Percentiles rank a stretch among this genome's conserved stretches.
These are phyloP conservation scores for Tetracladium marchalianum DNA, from an alignment of 495 filamentous ascomycete genomes.

Conservation along the genomic window DNA sequence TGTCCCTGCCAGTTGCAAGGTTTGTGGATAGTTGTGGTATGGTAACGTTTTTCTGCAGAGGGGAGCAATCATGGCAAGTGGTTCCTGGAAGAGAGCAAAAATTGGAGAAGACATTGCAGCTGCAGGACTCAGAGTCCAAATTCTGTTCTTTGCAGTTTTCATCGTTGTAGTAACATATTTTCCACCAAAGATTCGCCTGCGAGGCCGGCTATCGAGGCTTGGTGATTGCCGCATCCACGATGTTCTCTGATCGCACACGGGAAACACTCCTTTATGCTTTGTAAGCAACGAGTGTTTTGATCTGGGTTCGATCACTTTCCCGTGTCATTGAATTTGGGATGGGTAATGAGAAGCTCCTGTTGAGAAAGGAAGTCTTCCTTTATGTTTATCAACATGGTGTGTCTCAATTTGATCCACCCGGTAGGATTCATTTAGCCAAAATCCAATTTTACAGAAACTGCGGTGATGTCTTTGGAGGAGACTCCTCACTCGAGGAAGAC, in stretches of 20 bases:
- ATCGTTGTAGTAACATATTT: conserved; percentile 23
- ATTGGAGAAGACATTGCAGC: conserved; percentile 25
- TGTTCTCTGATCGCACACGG: conserved; percentile 22
- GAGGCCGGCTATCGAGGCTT: too few species aligned
- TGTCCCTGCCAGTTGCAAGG: conserved; percentile 1
- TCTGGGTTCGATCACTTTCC: conserved; percentile 50
- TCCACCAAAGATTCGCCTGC: too few species aligned
- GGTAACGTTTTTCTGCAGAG: too few species aligned
- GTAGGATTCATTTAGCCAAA: conserved; percentile 17
- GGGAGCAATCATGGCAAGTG: too few species aligned
- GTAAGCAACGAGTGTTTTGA: conserved; percentile 41
- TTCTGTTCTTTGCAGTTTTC: conserved; percentile 40
- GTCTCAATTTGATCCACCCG: conserved; percentile 38
- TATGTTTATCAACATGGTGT: conserved; percentile 48
- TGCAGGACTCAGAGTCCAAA: conserved; percentile 33
- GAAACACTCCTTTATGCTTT: conserved; percentile 37
- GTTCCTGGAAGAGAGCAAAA: too few species aligned
- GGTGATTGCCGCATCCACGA: too few species aligned
- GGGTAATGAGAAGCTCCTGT: conserved; percentile 37
- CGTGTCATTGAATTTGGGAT: conserved; percentile 51
- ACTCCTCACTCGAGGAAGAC: too few species aligned
- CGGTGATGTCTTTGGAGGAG: too few species aligned
- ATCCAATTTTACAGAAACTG: too few species aligned
- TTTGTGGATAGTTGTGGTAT: too few species aligned
- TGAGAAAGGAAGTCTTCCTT: conserved; percentile 45